Evolutionary conservation across 768 basidiomycete genomes (phyloP).

Genomic region (Trametes villosa): DNA sequence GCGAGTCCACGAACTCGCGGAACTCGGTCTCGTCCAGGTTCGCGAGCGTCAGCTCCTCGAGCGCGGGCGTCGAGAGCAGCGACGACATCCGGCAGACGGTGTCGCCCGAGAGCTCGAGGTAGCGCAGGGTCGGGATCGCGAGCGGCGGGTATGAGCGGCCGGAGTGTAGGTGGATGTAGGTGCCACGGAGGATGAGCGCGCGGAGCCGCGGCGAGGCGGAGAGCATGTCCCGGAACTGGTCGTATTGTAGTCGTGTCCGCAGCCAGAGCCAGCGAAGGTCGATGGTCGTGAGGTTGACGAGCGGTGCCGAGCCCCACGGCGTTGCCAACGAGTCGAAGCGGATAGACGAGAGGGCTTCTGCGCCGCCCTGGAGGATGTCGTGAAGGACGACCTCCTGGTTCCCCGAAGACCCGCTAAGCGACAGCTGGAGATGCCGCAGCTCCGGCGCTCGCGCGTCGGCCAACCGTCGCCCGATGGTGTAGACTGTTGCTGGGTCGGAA

Average conservation of each 20-base stretch:
- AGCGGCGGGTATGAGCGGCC: constrained; percentile 20
- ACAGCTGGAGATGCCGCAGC: constrained; percentile 28
- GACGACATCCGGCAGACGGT: constrained; percentile 30
- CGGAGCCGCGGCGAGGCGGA: constrained; percentile 25
- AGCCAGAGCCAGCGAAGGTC: constrained; percentile 33
- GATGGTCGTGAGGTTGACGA: constrained; percentile 24
- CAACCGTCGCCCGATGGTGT: constrained; percentile 21
- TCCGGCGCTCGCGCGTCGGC: constrained; percentile 18
- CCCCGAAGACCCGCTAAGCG: constrained; percentile 24
- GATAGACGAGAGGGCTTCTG: constrained; percentile 25
- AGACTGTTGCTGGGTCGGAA: constrained; percentile 21
- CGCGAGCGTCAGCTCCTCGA: constrained; percentile 29
- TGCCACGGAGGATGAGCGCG: constrained; percentile 29
- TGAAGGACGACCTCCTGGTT: constrained; percentile 27
- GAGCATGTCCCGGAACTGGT: constrained; percentile 27
- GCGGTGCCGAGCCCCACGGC: constrained; percentile 21
- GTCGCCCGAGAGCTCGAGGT: constrained; percentile 33
- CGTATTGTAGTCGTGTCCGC: constrained; percentile 26
- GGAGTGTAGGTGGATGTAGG: constrained; percentile 28
- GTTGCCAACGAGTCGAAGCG: constrained; percentile 29
- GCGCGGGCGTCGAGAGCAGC: constrained; percentile 26
- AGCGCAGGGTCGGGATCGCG: constrained; percentile 25
- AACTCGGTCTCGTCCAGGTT: constrained; percentile 34
- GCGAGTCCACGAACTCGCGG: constrained; percentile 30
- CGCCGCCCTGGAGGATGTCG: constrained; percentile 26